Base-by-base conservation (phyloP, 2,329 filamentous ascomycete genomes). In the Rhinocladiella mackenziei region DNA sequence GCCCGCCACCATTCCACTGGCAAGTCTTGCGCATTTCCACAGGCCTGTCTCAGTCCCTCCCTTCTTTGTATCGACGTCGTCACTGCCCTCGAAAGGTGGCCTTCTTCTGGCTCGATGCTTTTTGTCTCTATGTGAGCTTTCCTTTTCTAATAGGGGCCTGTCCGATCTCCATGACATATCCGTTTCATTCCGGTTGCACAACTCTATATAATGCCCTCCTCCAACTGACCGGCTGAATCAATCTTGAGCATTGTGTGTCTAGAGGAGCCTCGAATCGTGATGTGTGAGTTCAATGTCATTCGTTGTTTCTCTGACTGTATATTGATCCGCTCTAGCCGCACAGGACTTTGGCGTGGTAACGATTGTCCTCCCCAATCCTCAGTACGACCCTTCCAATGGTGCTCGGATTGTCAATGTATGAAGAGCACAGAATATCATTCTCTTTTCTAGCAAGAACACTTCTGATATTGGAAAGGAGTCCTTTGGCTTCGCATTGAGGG, bases 391-490 rank as follows among this genome's bases (percentile, higher is more conserved):
- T 35, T 59, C 56, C 3, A 64, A 63, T 45, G 54, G 56, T 22
- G 60, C 60, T 10, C 51, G 57, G 11, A 58, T 64, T 33, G 56
- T 63, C 33, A 64, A 61, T 58, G 67, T 69, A 59, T 45, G 64
- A 58, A 45, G 37, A 41, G 26, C 22, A 31, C 28, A 20, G 19
- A 35, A 14, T 8, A 22, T 17, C 30, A 28, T 37, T 10, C 15
- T 13, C 13, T 33, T 7, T 4, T 25, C 22, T 15, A 25, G 13
- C n/a, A 18, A 39, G 7, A 30, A 32, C 19, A 34, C 37, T 14
- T 32, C 45, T 46, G 26, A 48, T 22, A 38, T 19, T 13, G 32
- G 15, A 18, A 42, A 56, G 49, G 39, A 43, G 20, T 25, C 46
- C 15, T 37, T 48, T 34, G 51, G 49, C 53, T 44, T 68, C 64